phyloP scores from a whole-genome alignment of 2,329 filamentous ascomycete species.

The Tolypocladium pustulatum region DNA sequence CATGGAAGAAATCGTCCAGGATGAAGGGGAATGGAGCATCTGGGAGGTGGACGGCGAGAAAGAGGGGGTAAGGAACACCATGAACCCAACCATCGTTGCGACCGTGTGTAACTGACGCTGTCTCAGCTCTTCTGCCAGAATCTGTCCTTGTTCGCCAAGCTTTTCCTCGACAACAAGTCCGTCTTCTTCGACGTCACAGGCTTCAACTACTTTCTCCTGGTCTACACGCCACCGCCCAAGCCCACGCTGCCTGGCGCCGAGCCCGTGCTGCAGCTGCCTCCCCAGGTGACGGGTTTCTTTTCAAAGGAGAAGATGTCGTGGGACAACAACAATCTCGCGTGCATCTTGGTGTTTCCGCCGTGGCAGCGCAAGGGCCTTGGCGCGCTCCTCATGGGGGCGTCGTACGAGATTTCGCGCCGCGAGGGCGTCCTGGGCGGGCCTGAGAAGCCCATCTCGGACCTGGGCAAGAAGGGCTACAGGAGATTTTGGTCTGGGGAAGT shows the following conservation, averaged over 20 bases:
- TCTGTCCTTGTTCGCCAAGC: slow-evolving; percentile 88
- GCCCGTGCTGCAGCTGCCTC: slow-evolving; percentile 6
- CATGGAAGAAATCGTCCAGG: slow-evolving; percentile 32
- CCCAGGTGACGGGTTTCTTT: slow-evolving; percentile 80
- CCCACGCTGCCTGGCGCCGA: slow-evolving; percentile 5
- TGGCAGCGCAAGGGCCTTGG: slow-evolving; percentile 90
- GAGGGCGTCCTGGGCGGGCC: slow-evolving; percentile 82
- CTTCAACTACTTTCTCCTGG: slow-evolving; percentile 90
- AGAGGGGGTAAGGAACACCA: slow-evolving; percentile 47
- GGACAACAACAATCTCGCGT: slow-evolving; percentile 97
- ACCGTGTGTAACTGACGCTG: neutral
- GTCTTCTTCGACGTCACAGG: slow-evolving; percentile 94
- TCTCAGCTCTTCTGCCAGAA: slow-evolving; percentile 79
- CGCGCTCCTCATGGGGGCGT: slow-evolving; percentile 80
- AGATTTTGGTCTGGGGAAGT: slow-evolving; percentile 83
- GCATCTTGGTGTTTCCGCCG: slow-evolving; percentile 89
- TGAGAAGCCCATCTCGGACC: slow-evolving; percentile 83
- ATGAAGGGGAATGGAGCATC: slow-evolving; percentile 70
- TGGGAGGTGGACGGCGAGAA: slow-evolving; percentile 89
- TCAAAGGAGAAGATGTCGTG: slow-evolving; percentile 98
- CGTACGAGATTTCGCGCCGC: slow-evolving; percentile 79
- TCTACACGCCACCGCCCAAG: slow-evolving; percentile 47
- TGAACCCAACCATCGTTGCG: neutral
- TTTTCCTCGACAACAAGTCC: slow-evolving; percentile 96
- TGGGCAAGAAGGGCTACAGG: slow-evolving; percentile 73